Evolutionary conservation across 192 early-diverging fungal genomes (phyloP).

Genomic region (Tieghemiomyces parasiticus): DNA sequence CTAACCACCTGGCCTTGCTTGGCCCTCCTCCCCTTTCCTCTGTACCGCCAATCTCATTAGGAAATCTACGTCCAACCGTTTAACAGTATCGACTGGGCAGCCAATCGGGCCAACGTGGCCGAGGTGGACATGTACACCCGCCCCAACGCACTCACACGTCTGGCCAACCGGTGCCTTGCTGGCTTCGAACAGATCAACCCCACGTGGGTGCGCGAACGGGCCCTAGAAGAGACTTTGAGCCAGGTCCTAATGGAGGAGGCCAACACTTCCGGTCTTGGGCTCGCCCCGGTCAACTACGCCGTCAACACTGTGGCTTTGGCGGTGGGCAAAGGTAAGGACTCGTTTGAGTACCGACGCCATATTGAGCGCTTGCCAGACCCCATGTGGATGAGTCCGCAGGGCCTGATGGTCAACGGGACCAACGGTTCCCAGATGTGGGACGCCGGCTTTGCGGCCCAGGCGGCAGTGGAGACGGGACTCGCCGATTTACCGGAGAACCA

Average conservation of each 20-base stretch:
- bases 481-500: constrained; percentile 55
- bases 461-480: constrained; percentile 60
- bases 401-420: constrained; percentile 91
- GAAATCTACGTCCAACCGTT: constrained; percentile 87
- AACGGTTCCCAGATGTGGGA: constrained; percentile 98
- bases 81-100: constrained; percentile 65
- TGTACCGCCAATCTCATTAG: no score
- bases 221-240: constrained; percentile 55
- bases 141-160: constrained; percentile 58
- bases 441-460: constrained; percentile 75
- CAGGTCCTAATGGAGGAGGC: constrained; percentile 81
- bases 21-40: no score
- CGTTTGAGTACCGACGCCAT: constrained; percentile 60
- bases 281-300: constrained; percentile 91
- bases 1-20: no score
- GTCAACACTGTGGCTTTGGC: constrained; percentile 83
- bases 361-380: constrained; percentile 60
- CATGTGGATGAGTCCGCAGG: constrained; percentile 81
- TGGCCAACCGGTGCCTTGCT: constrained; percentile 49
- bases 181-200: constrained; percentile 58
- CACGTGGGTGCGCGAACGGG: constrained; percentile 38
- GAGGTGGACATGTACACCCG: constrained; percentile 73
- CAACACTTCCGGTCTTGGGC: constrained; percentile 76
- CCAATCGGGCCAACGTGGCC: constrained; percentile 68
- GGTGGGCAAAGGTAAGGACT: constrained; percentile 75